Conservation (phyloP, 2,329 filamentous ascomycete genomes). For the Claviceps quebecensis region DNA sequence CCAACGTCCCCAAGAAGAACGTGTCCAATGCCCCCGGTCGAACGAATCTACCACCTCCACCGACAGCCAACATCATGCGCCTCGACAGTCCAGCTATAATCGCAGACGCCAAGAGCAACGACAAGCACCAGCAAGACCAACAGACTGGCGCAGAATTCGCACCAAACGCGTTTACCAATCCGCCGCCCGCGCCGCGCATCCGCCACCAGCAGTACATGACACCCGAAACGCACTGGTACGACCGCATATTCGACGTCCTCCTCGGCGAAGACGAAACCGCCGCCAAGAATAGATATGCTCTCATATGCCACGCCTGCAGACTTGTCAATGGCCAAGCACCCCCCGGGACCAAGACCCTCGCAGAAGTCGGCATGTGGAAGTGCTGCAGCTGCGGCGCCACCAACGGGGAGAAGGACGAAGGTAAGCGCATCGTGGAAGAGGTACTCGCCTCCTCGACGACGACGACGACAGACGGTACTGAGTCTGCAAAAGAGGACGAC, state of each 20-base stretch:
- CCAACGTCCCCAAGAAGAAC: constrained; percentile 2
- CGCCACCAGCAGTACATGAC: constrained; percentile 9
- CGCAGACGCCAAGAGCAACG: neutral
- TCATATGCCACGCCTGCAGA: constrained; percentile 71
- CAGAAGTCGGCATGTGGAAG: constrained; percentile 75
- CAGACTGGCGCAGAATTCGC: constrained; percentile 47
- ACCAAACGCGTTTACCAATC: constrained; percentile 42
- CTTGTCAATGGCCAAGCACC: constrained; percentile 94
- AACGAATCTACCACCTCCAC: constrained; percentile 40
- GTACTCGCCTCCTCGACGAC: constrained; percentile 28
- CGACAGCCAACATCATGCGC: constrained; percentile 48
- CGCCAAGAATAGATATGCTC: constrained; percentile 75
- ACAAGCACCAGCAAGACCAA: neutral
- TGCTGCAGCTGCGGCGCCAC: constrained; percentile 71
- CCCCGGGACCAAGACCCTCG: constrained; percentile 61
- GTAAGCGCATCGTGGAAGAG: constrained; percentile 56
- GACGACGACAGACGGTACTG: constrained; percentile 9
- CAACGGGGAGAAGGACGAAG: constrained; percentile 74
- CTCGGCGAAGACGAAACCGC: constrained; percentile 90
- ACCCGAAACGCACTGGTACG: constrained; percentile 66
- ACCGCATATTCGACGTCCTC: constrained; percentile 80
- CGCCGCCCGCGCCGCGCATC: constrained; percentile 6
- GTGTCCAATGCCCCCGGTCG: constrained; percentile 13
- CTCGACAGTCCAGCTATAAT: constrained; percentile 10
- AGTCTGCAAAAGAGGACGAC: constrained; percentile 5